These are phyloP conservation scores for Ustilago sp. DNA, from an alignment of 1,284 basidiomycete genomes.

Conservation along the genomic window DNA sequence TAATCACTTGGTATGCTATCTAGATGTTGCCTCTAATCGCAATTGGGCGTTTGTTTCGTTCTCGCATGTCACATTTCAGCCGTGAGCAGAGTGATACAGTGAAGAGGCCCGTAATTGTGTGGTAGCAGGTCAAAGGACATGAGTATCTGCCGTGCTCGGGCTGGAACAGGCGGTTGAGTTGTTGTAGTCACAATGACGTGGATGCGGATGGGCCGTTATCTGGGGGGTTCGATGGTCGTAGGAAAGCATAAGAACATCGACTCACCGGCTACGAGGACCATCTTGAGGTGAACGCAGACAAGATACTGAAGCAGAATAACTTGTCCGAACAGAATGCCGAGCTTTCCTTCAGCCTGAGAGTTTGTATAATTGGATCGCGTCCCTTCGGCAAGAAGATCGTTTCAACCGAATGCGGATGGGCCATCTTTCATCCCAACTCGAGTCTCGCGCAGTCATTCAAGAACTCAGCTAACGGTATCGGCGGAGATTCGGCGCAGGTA, in stretches of 20 bases:
- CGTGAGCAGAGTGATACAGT: neutral
- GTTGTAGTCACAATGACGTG: too few relatives aligned
- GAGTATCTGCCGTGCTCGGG: too few relatives aligned
- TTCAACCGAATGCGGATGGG: neutral
- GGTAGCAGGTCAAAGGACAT: neutral
- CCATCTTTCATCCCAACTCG: neutral
- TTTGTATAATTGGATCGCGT: neutral
- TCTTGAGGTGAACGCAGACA: neutral
- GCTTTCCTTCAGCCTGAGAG: too few relatives aligned
- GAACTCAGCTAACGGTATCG: neutral
- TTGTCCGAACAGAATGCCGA: neutral
- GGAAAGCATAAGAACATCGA: too few relatives aligned
- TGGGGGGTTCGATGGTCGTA: too few relatives aligned
- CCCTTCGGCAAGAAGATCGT: neutral
- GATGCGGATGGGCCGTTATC: too few relatives aligned
- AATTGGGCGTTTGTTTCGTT: neutral
- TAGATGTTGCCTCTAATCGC: slow-evolving; percentile 2
- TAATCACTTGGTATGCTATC: neutral
- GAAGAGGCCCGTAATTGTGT: neutral
- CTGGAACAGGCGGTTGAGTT: too few relatives aligned
- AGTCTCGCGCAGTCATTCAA: too few relatives aligned
- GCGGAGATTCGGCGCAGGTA: neutral
- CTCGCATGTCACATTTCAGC: neutral
- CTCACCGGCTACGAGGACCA: too few relatives aligned
- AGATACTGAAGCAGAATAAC: neutral